Base-by-base conservation (phyloP, 495 filamentous ascomycete genomes). In the Trypethelium eluteriae region DNA sequence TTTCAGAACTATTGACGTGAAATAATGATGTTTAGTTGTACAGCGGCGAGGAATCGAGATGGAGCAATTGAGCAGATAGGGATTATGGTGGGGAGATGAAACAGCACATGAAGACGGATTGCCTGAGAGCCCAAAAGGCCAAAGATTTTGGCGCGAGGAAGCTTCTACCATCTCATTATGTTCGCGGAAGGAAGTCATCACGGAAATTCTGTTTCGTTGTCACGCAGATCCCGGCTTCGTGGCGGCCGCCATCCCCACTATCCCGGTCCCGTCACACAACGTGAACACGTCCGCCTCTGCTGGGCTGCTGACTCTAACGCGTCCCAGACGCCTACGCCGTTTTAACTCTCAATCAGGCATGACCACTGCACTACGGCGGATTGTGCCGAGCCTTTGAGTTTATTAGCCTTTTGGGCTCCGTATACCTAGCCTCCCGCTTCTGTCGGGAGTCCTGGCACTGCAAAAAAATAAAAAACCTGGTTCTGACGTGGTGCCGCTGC, bases 61-160 rank as follows among this genome's bases (percentile, higher is more conserved):
- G 1, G n/a, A 53, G 53, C 53, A 36, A 59, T 59, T 59, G 53
- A 36, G 53, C 53, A 59, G 36, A 2, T 59, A 59, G 53, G 25
- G 32, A 59, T 59, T 59, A 59, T 36, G 1, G 5, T 35, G n/a
- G 6, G 25, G 25, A 25, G 25, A 25, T 25, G 25, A 25, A 25
- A 25, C 25, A 25, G 25, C 25, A 18, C 16, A 36, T n/a, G 18
- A 36, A 36, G 53, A 59, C 18, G 18, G 6, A 59, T 34, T 0
- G 32, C 25, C 7, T 36, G n/a, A 18, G 5, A 59, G 10, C 32
- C 11, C 18, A 5, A 6, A 36, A 59, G 25, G 25, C 16, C 14
- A 14, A 53, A 5, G 5, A 18, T 18, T 11, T 18, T 59, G 25
- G 53, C 32, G 41, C 32, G 10, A 25, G 49, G 36, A 59, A 59